Evolutionary conservation across 257 asterid genomes (phyloP).

Genomic region (Solanum corneliomulleri): DNA sequence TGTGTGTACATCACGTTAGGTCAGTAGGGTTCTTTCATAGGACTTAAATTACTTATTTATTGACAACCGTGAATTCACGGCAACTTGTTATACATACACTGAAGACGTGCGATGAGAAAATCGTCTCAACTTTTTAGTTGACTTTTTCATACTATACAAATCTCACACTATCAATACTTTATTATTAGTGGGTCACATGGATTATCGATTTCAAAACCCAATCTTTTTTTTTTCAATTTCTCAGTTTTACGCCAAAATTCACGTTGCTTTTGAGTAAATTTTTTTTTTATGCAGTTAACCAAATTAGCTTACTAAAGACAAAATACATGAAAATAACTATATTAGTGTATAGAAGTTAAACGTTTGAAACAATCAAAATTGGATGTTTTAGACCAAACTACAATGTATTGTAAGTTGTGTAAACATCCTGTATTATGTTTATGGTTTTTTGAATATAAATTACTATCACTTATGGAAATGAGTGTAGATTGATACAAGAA

Average conservation of each 20-base stretch:
- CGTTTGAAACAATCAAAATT: not conserved
- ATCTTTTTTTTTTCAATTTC: not conserved
- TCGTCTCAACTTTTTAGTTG: not conserved
- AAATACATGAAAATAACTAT: not conserved
- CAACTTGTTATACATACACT: not conserved
- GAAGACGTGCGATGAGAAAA: not conserved
- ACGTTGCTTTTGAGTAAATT: not conserved
- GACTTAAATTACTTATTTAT: not conserved
- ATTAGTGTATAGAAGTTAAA: not conserved
- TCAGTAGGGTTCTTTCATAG: not conserved
- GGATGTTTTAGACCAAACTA: not conserved
- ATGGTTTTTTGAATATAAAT: not conserved
- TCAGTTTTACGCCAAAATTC: not conserved
- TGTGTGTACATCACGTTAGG: not conserved
- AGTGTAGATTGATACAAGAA: slow-evolving; percentile 19
- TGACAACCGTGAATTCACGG: not conserved
- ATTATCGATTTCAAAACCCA: not conserved
- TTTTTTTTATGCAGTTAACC: too few relatives aligned
- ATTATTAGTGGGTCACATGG: not conserved
- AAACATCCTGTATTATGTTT: not conserved
- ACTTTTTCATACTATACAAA: not conserved
- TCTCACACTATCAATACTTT: not conserved
- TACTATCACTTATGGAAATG: not conserved
- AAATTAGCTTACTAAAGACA: not conserved
- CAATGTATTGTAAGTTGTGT: not conserved